phyloP scores from a whole-genome alignment of 495 filamentous ascomycete species.

The Penicillium canariense region DNA sequence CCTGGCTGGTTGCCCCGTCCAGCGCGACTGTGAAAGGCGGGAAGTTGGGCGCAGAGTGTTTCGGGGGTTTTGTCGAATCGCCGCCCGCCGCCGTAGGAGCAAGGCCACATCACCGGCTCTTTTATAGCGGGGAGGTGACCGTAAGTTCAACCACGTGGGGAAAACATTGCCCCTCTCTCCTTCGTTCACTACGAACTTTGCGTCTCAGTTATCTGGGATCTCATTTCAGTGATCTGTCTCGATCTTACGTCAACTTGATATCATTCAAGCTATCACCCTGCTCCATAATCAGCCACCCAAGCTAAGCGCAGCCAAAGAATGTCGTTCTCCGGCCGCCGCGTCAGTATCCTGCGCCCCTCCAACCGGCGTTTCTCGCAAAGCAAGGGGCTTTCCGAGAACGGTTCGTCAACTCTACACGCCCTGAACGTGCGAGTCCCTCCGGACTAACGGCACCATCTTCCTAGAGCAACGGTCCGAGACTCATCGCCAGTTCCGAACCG shows the following conservation, averaged over 20 bases:
- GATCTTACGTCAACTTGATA: background rate
- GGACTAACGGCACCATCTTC: constrained; percentile 12
- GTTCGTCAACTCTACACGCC: constrained; percentile 23
- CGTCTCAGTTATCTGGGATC: no score
- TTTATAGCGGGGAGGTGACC: background rate
- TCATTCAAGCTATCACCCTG: background rate
- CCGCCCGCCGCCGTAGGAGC: constrained; percentile 10
- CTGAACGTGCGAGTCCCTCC: background rate
- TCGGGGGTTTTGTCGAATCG: constrained; percentile 31
- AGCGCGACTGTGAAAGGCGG: constrained; percentile 1
- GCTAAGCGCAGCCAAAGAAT: constrained; percentile 29
- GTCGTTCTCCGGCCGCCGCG: constrained; percentile 52
- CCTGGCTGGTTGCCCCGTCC: background rate
- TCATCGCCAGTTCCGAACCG: constrained; percentile 79
- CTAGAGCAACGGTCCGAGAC: constrained; percentile 73
- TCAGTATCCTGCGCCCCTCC: constrained; percentile 47
- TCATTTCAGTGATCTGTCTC: no score
- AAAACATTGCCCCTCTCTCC: background rate
- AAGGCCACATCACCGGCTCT: constrained; percentile 10
- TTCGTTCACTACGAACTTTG: no score
- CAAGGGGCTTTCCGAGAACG: constrained; percentile 46
- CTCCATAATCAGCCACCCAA: background rate
- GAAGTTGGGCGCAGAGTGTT: constrained; percentile 7
- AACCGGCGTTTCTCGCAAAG: constrained; percentile 35
- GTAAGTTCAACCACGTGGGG: background rate